Evolutionary conservation across 306 rosid genomes (phyloP), one percentile per base, ranked within the genome.

Genomic region (Senna tora): DNA sequence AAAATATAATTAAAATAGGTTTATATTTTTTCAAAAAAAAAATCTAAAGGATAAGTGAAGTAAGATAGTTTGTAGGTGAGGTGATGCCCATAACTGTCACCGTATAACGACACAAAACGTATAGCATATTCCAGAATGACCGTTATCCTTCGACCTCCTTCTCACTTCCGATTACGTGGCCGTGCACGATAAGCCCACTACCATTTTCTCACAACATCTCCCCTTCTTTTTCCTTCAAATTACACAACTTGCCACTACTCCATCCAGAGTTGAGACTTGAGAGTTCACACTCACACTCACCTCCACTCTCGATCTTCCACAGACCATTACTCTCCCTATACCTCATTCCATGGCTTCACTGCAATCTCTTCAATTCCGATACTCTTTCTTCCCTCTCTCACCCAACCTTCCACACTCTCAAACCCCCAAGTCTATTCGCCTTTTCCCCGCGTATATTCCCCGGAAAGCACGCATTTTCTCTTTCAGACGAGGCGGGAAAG

Each of bases 291-390:
- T 6, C 5, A 15, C 13, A 3, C 5, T 8, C 21, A 14, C 1
- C 21, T 7, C 32, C 9, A 14, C 54, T 39, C 59, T 72, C 21
- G 2, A 46, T 9, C 43, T 55, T 34, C 16, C 62, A 28, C 57
- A 10, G 28, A 1, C 32, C 39, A 36, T 38, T 19, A 50, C 15
- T 33, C n/a, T 5, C 4, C 1, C 17, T 16, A n/a, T n/a, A 39
- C 9, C 16, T 7, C 71, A 17, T 9, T 34, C 49, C 74, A 90
- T 85, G 96, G 87, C 89, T 56, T 89, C 91, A 74, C 75, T 77
- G 11, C 84, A 76, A 49, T 57, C 69, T 38, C 84, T 89, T 65
- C 91, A 73, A 56, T 65, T 82, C 77, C 90, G 65, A 69, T 77
- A 52, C 65, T 51, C 21, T 16, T 34, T 79, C 72, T 80, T 76